Evolutionary conservation across 2,329 filamentous ascomycete species (phyloP).

Genomic region (Stagonosporopsis vannaccii): DNA sequence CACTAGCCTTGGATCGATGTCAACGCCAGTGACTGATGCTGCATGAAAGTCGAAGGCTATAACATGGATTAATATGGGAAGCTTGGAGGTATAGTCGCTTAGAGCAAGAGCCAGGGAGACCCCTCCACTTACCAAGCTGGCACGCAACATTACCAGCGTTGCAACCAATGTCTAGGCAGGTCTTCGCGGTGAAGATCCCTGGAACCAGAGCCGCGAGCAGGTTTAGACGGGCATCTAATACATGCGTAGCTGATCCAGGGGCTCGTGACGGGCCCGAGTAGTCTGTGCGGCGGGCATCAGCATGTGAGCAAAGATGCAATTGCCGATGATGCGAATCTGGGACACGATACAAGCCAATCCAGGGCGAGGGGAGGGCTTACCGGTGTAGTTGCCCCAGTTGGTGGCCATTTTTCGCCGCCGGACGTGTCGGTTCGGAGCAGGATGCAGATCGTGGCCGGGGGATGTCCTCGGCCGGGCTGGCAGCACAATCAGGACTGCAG

Average conservation of each 20-base stretch:
- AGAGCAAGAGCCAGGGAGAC: conserved; percentile 27
- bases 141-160: conserved; percentile 49
- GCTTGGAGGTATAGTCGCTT: conserved; percentile 18
- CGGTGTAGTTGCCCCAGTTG: conserved; percentile 45
- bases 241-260: conserved; percentile 46
- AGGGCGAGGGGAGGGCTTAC: conserved; percentile 26
- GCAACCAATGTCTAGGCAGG: conserved; percentile 50
- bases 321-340: conserved; percentile 19
- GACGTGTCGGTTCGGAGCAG: conserved; percentile 15
- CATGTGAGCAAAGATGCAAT: conserved; percentile 24
- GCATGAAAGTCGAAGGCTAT: conserved; percentile 50
- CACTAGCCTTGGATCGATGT: conserved; percentile 49
- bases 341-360: neutral
- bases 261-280: conserved; percentile 49
- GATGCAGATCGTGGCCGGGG: conserved; percentile 35
- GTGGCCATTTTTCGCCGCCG: conserved; percentile 39
- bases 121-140: conserved; percentile 48
- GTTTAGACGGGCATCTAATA: conserved; percentile 48
- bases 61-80: conserved; percentile 34
- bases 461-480: conserved; percentile 22
- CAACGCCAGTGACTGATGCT: conserved; percentile 48
- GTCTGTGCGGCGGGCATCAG: conserved; percentile 33
- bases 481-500: conserved; percentile 6
- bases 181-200: conserved; percentile 45
- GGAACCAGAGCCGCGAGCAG: conserved; percentile 44